These are phyloP conservation scores for Naganishia friedmannii DNA, from an alignment of 768 basidiomycete genomes.

Conservation along the genomic window DNA sequence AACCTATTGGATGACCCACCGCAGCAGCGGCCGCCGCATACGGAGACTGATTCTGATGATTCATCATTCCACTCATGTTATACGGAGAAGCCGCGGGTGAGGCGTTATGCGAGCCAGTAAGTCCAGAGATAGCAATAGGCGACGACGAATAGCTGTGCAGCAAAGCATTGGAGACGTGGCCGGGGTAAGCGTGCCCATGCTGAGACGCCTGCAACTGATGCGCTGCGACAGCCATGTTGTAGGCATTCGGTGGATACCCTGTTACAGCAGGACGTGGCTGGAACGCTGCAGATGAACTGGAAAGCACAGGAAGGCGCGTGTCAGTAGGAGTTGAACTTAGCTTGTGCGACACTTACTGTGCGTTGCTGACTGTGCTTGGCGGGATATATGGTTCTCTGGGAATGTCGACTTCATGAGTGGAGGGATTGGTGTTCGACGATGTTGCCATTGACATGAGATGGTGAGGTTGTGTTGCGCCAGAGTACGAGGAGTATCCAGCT, in stretches of 20 bases:
- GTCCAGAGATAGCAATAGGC: constrained; percentile 17
- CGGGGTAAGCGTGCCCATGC: constrained; percentile 13
- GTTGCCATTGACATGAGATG: constrained; percentile 9
- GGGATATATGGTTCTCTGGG: constrained; percentile 18
- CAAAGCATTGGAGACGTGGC: constrained; percentile 16
- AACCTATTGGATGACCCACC: constrained; percentile 17
- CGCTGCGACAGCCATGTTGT: constrained; percentile 19
- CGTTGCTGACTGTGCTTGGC: background rate
- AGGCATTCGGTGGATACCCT: constrained; percentile 10
- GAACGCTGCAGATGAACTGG: constrained; percentile 10
- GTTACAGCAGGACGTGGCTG: background rate
- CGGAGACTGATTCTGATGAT: constrained; percentile 10
- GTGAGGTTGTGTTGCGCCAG: constrained; percentile 14
- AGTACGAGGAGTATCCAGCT: background rate
- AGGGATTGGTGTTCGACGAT: background rate
- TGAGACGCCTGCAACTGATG: constrained; percentile 20
- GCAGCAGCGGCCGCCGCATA: constrained; percentile 16
- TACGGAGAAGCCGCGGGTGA: constrained; percentile 11
- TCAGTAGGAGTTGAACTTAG: background rate
- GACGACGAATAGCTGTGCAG: constrained; percentile 22
- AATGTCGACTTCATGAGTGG: constrained; percentile 2
- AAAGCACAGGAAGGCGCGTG: background rate
- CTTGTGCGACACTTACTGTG: background rate
- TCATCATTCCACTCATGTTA: constrained; percentile 7
- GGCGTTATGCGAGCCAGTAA: constrained; percentile 4